Base-by-base conservation (phyloP, 768 basidiomycete species). In the Cubamyces lactineus region DNA sequence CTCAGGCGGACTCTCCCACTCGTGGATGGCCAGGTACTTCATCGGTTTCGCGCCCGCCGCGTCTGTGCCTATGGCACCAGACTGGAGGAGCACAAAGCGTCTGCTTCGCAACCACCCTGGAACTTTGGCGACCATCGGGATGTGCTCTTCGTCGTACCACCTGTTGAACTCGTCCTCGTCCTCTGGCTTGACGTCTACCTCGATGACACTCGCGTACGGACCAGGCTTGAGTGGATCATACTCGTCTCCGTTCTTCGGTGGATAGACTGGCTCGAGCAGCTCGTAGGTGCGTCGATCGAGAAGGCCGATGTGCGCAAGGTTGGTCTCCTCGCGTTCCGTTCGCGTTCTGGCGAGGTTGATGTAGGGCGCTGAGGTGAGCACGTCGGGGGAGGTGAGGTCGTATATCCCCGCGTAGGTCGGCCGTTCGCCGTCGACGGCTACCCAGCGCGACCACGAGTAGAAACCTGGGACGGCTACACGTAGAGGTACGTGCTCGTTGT, bases 401-500 rank as follows among this genome's bases (percentile, higher is more conserved):
- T 78, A 80, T 0, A 71, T 49, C 13, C 76, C 78, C 4, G 70
- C 71, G 67, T 69, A 79, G 9, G 64, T 66, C 0, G 78, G 79
- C 30, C 59, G 63, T 51, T 64, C 39, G 21, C 64, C 69, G 64
- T 79, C 78, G 21, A 60, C 62, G 13, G 76, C 73, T n/a, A 66
- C 57, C 71, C 73, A 76, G 12, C 79, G 75, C 11, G 69, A 66
- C 61, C 74, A 77, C 34, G 67, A 72, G 16, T 61, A 64, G 66
- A 80, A 78, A 11, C 74, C 71, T 49, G 77, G 72, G 40, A 76
- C 64, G 41, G 63, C 57, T 50, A 77, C 67, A 19, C 78, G 74
- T 6, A 76, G 72, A 9, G 78, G 78, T 23, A 85, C 78, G 67
- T 86, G 84, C 62, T 86, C 84, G 55, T 82, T 74, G 50, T 76